phyloP scores from a whole-genome alignment of 2,329 filamentous ascomycete species.

The Penicillium sclerotigenum region DNA sequence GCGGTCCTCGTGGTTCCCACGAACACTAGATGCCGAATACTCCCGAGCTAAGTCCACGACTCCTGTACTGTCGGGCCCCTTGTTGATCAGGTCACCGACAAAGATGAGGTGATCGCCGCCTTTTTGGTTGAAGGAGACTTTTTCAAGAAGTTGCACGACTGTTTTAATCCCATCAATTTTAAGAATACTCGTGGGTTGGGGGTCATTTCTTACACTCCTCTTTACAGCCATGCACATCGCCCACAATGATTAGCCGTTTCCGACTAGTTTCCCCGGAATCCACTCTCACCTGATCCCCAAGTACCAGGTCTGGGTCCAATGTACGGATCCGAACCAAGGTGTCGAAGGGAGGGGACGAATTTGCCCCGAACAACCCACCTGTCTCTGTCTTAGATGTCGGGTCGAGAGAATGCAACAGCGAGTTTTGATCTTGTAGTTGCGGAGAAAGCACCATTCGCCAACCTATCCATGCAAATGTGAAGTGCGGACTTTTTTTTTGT shows the following conservation, averaged over 20 bases:
- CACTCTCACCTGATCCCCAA: constrained; percentile 27
- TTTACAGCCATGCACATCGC: constrained; percentile 89
- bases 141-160: constrained; percentile 61
- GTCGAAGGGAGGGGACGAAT: constrained; percentile 48
- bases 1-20: constrained; percentile 90
- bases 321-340: constrained; percentile 51
- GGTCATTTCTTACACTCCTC: constrained; percentile 52
- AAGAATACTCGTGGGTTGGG: not conserved
- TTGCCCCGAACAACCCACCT: constrained; percentile 47
- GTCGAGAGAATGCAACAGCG: constrained; percentile 33
- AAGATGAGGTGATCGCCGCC: constrained; percentile 71
- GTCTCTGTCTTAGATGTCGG: constrained; percentile 24
- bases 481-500: too few species aligned
- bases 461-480: constrained; percentile 29
- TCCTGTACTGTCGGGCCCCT: constrained; percentile 77
- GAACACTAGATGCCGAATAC: constrained; percentile 73
- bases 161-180: not conserved
- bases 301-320: constrained; percentile 49
- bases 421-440: constrained; percentile 31
- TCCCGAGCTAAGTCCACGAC: constrained; percentile 73
- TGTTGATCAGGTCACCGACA: constrained; percentile 75
- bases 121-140: constrained; percentile 58
- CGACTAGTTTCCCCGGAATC: constrained; percentile 23
- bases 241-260: constrained; percentile 72
- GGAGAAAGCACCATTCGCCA: constrained; percentile 37